phyloP scores from a whole-genome alignment of 2,329 filamentous ascomycete genomes.

The Alternaria panax region DNA sequence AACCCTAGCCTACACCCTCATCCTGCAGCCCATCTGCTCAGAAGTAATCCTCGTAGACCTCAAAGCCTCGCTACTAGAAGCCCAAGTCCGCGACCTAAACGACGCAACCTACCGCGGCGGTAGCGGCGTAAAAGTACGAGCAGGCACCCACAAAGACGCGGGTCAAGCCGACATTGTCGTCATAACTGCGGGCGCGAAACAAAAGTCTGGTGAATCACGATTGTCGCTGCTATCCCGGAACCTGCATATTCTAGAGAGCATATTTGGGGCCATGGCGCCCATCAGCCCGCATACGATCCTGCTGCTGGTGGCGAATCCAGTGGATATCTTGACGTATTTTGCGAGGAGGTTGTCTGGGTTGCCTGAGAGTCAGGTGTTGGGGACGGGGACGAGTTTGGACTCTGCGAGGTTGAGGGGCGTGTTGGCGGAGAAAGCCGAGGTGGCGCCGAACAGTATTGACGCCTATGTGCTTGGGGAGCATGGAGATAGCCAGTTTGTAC shows the following conservation, averaged over 20 bases:
- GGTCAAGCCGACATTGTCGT: conserved; percentile 63
- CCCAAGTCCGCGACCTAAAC: conserved; percentile 61
- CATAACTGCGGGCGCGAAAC: conserved; percentile 63
- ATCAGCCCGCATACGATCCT: conserved; percentile 59
- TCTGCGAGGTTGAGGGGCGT: conserved; percentile 59
- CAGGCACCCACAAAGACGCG: conserved; percentile 58
- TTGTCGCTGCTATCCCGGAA: conserved; percentile 59
- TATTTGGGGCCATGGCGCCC: conserved; percentile 58
- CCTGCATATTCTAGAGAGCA: conserved; percentile 57
- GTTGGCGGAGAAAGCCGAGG: conserved; percentile 50
- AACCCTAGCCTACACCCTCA: conserved; percentile 60
- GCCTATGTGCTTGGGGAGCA: conserved; percentile 60
- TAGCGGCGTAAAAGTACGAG: conserved; percentile 54
- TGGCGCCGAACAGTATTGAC: conserved; percentile 51
- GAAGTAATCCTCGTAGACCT: conserved; percentile 64
- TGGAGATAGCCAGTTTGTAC: conserved; percentile 57
- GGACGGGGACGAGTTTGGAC: conserved; percentile 63
- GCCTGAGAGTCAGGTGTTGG: conserved; percentile 59
- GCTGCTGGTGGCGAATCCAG: conserved; percentile 63
- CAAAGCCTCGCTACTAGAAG: conserved; percentile 56
- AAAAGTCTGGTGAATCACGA: conserved; percentile 56
- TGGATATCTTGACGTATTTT: conserved; percentile 63
- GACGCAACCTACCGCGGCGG: conserved; percentile 59
- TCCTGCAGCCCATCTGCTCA: conserved; percentile 58
- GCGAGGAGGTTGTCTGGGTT: conserved; percentile 58